phyloP scores from a whole-genome alignment of 345 rosid species.

The Melaleuca alternifolia region DNA sequence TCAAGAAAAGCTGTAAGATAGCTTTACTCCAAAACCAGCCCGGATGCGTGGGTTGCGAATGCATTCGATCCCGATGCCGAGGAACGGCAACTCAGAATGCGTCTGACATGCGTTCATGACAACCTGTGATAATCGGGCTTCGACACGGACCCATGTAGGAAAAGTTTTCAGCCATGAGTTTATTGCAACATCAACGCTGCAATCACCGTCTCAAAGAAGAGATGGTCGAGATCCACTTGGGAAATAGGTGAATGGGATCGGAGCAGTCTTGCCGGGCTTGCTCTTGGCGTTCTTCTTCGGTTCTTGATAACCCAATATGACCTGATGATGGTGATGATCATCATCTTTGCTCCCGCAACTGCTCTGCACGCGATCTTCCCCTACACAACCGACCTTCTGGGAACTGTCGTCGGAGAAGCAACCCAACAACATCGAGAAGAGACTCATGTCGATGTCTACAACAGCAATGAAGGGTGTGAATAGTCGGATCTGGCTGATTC shows the following conservation, averaged over 20 bases:
- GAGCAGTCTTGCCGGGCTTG: neutral
- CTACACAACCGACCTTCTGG: neutral
- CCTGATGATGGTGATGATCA: neutral
- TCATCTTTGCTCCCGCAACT: neutral
- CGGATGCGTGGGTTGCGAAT: neutral
- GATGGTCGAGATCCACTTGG: neutral
- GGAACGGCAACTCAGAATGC: neutral
- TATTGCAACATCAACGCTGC: neutral
- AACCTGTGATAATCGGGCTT: neutral
- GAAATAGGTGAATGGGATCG: neutral
- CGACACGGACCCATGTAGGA: neutral
- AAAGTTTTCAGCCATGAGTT: neutral
- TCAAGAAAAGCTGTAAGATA: neutral
- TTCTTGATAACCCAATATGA: neutral
- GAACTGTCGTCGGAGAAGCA: neutral
- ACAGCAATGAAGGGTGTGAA: neutral
- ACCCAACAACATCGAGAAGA: neutral
- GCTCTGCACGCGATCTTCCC: neutral
- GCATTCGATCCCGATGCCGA: neutral
- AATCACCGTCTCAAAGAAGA: neutral
- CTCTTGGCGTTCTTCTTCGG: neutral
- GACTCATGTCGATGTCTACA: slow-evolving; percentile 2
- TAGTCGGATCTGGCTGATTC: neutral
- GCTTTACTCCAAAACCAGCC: neutral
- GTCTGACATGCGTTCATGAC: neutral